Percentiles rank a stretch among this genome's conserved stretches.
phyloP scores from a whole-genome alignment of 106 monocot species.

The Allium sativum region DNA sequence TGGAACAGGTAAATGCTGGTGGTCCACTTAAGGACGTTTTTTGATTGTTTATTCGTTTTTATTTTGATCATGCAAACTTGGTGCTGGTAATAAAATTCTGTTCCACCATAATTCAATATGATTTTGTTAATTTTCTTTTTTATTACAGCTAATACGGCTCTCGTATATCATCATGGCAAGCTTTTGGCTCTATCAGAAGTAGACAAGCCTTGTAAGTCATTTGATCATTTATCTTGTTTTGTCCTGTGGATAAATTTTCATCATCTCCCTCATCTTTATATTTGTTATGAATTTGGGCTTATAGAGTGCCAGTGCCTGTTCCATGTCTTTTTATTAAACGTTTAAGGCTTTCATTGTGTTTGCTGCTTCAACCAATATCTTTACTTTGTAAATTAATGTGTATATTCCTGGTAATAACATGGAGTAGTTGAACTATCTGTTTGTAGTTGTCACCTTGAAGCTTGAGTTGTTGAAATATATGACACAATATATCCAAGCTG shows the following conservation, averaged over 20 bases:
- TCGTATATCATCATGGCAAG: constrained; percentile 89
- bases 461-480: no score
- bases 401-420: no score
- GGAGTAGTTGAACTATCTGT: no score
- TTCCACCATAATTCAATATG: background rate
- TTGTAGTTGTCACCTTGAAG: no score
- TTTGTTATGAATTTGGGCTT: no score
- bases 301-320: no score
- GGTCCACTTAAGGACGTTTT: background rate
- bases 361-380: no score
- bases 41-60: background rate
- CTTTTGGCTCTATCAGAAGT: constrained; percentile 24
- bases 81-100: background rate
- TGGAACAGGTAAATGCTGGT: constrained; percentile 42
- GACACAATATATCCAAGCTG: no score
- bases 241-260: background rate
- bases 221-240: background rate
- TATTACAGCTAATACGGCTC: constrained; percentile 81
- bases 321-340: no score
- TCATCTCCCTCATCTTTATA: no score
- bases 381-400: no score
- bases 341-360: no score
- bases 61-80: background rate
- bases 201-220: constrained; percentile 24
- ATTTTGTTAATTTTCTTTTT: constrained; percentile 5